These are phyloP conservation scores for Ochromonadaceae sp. DNA, from an alignment of 352 stramenopile genomes.

Conservation along the genomic window DNA sequence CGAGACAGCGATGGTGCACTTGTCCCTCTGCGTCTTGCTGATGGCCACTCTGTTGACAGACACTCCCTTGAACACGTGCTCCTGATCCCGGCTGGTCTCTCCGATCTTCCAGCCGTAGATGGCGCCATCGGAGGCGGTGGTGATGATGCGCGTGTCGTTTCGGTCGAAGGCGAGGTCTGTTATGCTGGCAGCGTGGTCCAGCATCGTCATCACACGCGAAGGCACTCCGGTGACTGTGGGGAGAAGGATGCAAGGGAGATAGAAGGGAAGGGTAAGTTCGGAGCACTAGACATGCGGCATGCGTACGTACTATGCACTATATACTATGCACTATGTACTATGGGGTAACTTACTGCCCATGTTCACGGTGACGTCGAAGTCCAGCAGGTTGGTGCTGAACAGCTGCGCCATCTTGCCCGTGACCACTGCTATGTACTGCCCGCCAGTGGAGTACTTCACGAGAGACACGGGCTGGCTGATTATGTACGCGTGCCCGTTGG, in stretches of 20 bases:
- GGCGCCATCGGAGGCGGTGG: background rate
- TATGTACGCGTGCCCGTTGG: background rate
- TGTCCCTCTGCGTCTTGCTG: too few species aligned
- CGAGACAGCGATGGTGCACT: too few species aligned
- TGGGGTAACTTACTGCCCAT: background rate
- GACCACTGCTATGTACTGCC: constrained; percentile 4
- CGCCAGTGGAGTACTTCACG: constrained; percentile 11
- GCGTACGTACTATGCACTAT: too few species aligned
- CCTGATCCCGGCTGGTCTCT: background rate
- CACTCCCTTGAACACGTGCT: background rate
- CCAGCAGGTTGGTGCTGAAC: background rate
- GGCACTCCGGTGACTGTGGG: too few species aligned
- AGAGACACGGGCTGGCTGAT: background rate
- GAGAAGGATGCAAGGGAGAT: too few species aligned
- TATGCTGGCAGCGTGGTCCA: background rate
- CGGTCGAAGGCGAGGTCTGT: background rate
- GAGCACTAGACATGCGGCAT: too few species aligned
- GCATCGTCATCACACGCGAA: background rate
- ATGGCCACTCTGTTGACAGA: too few species aligned
- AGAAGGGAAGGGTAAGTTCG: too few species aligned
- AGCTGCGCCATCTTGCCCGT: constrained; percentile 1
- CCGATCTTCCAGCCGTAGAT: constrained; percentile 12
- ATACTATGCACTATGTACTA: too few species aligned
- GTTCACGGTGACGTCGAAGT: background rate
- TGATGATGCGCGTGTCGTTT: background rate